Evolutionary conservation across 1,284 basidiomycete genomes (phyloP).

Genomic region (Tilletia indica): DNA sequence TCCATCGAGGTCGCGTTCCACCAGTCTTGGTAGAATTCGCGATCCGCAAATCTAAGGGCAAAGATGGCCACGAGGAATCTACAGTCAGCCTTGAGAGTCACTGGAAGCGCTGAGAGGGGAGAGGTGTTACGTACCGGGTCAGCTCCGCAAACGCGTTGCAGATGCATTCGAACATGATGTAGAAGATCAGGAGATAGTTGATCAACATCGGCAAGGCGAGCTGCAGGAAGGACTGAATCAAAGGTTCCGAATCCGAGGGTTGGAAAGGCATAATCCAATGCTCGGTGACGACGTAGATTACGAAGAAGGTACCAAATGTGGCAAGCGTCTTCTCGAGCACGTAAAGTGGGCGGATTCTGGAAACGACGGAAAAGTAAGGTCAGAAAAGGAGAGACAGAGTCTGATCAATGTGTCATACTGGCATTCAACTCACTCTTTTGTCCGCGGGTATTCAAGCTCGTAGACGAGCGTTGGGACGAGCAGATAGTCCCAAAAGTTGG

Average conservation of each 20-base stretch:
- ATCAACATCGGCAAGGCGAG: conserved; percentile 89
- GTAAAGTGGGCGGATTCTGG: conserved; percentile 81
- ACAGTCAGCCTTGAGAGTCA: too few species aligned
- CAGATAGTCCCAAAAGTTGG: conserved; percentile 83
- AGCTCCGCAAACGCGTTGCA: conserved; percentile 82
- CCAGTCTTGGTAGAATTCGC: conserved; percentile 95
- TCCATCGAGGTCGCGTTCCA: conserved; percentile 98
- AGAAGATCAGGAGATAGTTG: conserved; percentile 58
- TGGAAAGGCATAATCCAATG: conserved; percentile 69
- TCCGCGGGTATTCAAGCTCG: conserved; percentile 91
- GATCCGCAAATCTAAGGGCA: conserved; percentile 71
- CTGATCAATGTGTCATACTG: neutral
- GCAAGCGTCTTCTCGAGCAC: conserved; percentile 92
- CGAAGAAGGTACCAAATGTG: conserved; percentile 89
- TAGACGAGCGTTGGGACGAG: conserved; percentile 91
- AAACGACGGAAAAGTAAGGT: conserved; percentile 6
- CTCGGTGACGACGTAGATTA: conserved; percentile 79
- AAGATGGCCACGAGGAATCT: neutral
- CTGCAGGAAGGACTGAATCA: conserved; percentile 66
- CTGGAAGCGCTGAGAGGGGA: neutral
- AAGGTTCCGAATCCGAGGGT: conserved; percentile 59
- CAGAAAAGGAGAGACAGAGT: neutral
- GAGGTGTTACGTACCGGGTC: conserved; percentile 62
- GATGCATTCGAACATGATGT: conserved; percentile 67
- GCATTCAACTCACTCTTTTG: conserved; percentile 63